Evolutionary conservation across 2,329 filamentous ascomycete genomes (phyloP), one percentile per base, ranked within the genome.

Genomic region (Exophiala xenobiotica): DNA sequence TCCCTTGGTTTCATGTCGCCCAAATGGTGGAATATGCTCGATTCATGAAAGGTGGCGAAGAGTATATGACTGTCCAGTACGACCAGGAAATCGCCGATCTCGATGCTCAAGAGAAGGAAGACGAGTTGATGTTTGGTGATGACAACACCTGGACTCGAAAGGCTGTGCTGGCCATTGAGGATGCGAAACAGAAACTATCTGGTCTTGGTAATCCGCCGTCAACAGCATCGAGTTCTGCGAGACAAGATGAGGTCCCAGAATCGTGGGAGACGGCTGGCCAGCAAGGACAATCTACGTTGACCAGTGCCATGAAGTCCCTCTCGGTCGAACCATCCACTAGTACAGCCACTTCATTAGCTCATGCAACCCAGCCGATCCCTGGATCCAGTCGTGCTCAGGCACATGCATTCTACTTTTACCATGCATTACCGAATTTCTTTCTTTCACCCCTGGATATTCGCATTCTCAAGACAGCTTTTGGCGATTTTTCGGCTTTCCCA

Each of bases 11-110:
- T 68, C 90, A 93, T 70, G 90, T 89, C 4, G 90, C 90, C 7
- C 95, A 96, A 63, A 90, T 96, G 27, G 80, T 95, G 66, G 93
- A 99, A 67, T 99, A 96, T 69, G 90, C 91, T 12, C 83, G 91
- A 31, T 86, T 97, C 49, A 96, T 99, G 88, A 95, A 92, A 67
- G 93, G 91, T 5, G 92, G 89, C 3, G 83, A 87, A 62, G 84
- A 87, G 26, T 99, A 99, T 66, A 92, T 99, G 86, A 67, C 75
- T 9, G 77, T 82, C 46, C 88, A 97, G 65, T 92, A 86, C 61
- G 83, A 95, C 56, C 74, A 81, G 29, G 92, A 97, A 66, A 84
- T 96, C 27, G 74, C 80, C 31, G 84, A 88, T 14, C 74, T 99
- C 19, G 74, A 82, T 53, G 77, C 78, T 56, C 90, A 95, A 71